Evolutionary conservation across 2,329 filamentous ascomycete species (phyloP).

Genomic region (Magnaporthales sp.): DNA sequence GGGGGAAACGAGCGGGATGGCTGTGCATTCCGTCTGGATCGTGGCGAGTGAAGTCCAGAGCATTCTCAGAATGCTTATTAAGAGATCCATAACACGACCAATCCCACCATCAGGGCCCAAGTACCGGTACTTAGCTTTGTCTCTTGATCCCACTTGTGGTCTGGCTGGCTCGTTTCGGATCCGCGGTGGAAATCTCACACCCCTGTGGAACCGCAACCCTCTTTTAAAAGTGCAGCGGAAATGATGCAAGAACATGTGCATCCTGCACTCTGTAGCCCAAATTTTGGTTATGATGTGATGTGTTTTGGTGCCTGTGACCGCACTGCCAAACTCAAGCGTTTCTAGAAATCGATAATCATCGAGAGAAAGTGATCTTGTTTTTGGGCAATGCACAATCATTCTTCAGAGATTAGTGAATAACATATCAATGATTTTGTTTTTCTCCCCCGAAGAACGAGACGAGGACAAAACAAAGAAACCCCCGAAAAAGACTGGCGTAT

Average conservation of each 20-base stretch:
- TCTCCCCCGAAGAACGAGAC: no score
- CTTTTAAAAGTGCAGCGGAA: background rate
- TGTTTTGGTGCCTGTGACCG: background rate
- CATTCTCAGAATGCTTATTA: background rate
- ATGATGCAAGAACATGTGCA: background rate
- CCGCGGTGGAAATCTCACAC: background rate
- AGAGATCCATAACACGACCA: background rate
- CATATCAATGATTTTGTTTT: no score
- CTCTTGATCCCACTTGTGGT: background rate
- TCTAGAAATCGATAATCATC: no score
- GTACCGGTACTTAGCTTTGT: background rate
- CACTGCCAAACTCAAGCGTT: no score
- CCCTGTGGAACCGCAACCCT: background rate
- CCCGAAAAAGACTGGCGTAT: background rate
- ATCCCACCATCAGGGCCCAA: background rate
- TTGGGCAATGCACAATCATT: no score
- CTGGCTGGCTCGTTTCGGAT: background rate
- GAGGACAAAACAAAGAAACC: no score
- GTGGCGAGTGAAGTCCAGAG: background rate
- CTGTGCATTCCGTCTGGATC: background rate
- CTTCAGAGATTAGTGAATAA: no score
- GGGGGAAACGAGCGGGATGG: background rate
- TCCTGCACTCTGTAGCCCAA: background rate
- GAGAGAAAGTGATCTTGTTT: no score
- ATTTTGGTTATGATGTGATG: background rate